Percentiles rank a stretch among this genome's conserved stretches.
These are phyloP conservation scores for Solanum pennellii DNA, from an alignment of 257 asterid species.

Conservation along the genomic window DNA sequence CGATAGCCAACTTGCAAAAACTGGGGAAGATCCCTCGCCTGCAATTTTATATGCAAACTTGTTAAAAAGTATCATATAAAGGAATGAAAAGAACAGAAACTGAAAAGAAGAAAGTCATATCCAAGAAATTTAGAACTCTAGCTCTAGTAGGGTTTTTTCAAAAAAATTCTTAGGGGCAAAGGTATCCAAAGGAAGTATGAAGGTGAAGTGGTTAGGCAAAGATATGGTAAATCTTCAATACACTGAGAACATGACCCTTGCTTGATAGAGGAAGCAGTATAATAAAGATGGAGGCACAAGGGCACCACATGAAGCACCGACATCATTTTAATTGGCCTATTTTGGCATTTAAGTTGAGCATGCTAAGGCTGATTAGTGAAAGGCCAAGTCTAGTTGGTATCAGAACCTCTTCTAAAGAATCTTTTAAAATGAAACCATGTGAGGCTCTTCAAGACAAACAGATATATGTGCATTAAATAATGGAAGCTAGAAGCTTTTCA, in stretches of 20 bases:
- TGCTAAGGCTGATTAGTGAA: not conserved
- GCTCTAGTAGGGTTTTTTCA: not conserved
- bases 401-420: not conserved
- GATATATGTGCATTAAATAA: not conserved
- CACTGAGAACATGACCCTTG: not conserved
- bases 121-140: not conserved
- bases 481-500: not conserved
- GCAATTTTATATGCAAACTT: constrained; percentile 15
- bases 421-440: not conserved
- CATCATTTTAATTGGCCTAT: not conserved
- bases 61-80: not conserved
- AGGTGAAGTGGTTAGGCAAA: not conserved
- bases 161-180: not conserved
- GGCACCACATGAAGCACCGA: not conserved
- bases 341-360: not conserved
- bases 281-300: not conserved
- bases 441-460: not conserved
- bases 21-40: constrained; percentile 95
- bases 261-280: not conserved
- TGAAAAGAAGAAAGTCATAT: not conserved
- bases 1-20: constrained; percentile 74
- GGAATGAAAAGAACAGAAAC: not conserved
- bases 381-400: not conserved
- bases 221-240: not conserved
- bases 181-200: not conserved